Base-by-base conservation (phyloP, 306 rosid species). In the Oxytropis ochrocephala region DNA sequence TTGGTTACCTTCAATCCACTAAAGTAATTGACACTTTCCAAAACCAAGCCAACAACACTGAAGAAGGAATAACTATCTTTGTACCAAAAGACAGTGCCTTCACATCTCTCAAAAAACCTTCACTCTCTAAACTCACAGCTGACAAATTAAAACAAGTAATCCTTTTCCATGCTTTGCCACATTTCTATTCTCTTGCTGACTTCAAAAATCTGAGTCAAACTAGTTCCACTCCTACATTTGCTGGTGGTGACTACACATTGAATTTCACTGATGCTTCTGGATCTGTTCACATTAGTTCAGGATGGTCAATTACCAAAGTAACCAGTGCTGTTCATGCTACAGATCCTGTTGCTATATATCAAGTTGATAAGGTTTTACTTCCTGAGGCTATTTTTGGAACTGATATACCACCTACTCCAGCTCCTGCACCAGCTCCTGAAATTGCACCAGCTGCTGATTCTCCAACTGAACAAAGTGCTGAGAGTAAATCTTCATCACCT, bases 331-430 rank as follows among this genome's bases (percentile, higher is more conserved):
- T 94, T 36, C 92, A 80, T 63, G 78, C 97, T 16, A 90, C 97
- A 5, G 88, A 88, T 58, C 99, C 97, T 13, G 88, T 88, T 65
- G 96, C 99, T 0, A 19, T 94, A 72, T 91, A 91, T 53, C 85
- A 94, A 67, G 87, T 94, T 75, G 92, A 89, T 43, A 77, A 56
- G 78, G 91, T 94, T 27, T 86, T 94, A 10, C 91, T 94, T 17
- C 99, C 99, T 0, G 95, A 85, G 80, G 91, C 96, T 13, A 87
- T 94, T 51, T 94, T 94, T 12, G 97, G 97, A 13, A 91, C 92
- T 13, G 86, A 91, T 54, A 84, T 91, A 3, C 96, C 97, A 51
- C 99, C 95, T 5, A 64, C 81, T 0, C 78, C 89, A 0, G 97
- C 97, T n/a, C 99, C 97, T 16, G 90, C 93, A 9, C 99, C 97